Evolutionary conservation across 78 protist species (phyloP), one percentile per base, ranked within the genome.

Genomic region (slime mould (Dictyostelium discoideum)): DNA sequence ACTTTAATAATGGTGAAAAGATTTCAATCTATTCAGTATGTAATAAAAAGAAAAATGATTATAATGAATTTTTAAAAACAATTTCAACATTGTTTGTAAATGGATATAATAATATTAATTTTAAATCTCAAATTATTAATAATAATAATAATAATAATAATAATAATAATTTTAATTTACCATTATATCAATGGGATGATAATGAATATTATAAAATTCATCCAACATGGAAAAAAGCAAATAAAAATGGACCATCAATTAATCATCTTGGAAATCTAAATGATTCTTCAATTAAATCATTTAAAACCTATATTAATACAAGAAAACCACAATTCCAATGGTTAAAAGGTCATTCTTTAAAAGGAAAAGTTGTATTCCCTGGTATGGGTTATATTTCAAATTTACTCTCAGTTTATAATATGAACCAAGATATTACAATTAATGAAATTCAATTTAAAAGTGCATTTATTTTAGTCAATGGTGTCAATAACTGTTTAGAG

Each of bases 291-390:
- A 5, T n/a, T 29, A 72, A 26, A 20, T 5, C 22, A 1, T 84
- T 39, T 42, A 2, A 84, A 13, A 57, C 87, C 0, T n/a, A 9
- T 3, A 84, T 84, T 5, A 50, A 84, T 65, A 67, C 40, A 10
- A 42, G 29, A 14, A 60, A 73, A 67, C 32, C 50, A 40, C 63
- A 81, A 26, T 85, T 74, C 22, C 8, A 69, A 18, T 85, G 46
- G 67, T 74, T 85, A 13, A 85, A 85, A 44, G 92, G 92, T 16
- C 92, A 85, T 54, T 46, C 42, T 32, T 5, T 85, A 1, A 40
- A 40, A 40, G 44, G 44, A 40, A 40, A 3, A 40, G 50, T 37
- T 11, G 73, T 48, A 44, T 87, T 60, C 65, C 92, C 85, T 74
- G 92, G 92, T 32, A 48, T 46, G 5, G 85, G 85, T 10, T 87